These are phyloP conservation scores for Lichtheimia ramosa DNA, from an alignment of 371 early-diverging fungal species.

Conservation along the genomic window DNA sequence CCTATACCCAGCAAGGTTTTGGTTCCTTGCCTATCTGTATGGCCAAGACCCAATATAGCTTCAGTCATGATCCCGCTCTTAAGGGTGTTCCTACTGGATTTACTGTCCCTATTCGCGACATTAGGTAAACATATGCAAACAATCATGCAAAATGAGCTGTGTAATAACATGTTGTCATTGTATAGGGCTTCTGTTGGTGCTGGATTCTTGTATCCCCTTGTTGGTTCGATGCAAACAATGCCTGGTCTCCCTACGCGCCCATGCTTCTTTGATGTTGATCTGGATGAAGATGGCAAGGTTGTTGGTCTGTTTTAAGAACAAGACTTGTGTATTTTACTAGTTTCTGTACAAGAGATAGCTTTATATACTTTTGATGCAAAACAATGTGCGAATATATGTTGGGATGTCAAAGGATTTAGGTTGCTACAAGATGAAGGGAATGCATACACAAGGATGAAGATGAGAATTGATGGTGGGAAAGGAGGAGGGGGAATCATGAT, in stretches of 20 bases:
- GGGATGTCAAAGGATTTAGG: no score
- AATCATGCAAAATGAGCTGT: neutral
- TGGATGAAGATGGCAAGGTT: slow-evolving; percentile 88
- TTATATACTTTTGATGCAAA: no score
- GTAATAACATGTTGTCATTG: neutral
- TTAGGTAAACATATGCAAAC: slow-evolving; percentile 23
- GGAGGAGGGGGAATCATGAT: no score
- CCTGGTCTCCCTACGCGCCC: slow-evolving; percentile 98
- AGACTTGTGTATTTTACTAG: no score
- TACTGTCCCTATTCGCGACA: slow-evolving; percentile 90
- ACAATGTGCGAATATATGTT: no score
- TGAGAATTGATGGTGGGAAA: no score
- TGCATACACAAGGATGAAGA: no score
- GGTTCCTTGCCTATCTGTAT: slow-evolving; percentile 91
- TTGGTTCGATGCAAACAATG: slow-evolving; percentile 97
- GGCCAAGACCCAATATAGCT: slow-evolving; percentile 96
- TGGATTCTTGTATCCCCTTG: slow-evolving; percentile 95
- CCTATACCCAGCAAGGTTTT: slow-evolving; percentile 85
- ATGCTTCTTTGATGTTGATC: slow-evolving; percentile 95
- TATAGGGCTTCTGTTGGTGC: slow-evolving; percentile 79
- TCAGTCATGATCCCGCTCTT: slow-evolving; percentile 87
- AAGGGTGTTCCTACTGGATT: slow-evolving; percentile 95
- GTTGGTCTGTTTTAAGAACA: slow-evolving; percentile 78
- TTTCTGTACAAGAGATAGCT: no score
- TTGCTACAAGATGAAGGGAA: no score